Percentiles rank a stretch among this genome's conserved stretches.
phyloP scores from a whole-genome alignment of 2,329 filamentous ascomycete species.

The Fusarium sp. region DNA sequence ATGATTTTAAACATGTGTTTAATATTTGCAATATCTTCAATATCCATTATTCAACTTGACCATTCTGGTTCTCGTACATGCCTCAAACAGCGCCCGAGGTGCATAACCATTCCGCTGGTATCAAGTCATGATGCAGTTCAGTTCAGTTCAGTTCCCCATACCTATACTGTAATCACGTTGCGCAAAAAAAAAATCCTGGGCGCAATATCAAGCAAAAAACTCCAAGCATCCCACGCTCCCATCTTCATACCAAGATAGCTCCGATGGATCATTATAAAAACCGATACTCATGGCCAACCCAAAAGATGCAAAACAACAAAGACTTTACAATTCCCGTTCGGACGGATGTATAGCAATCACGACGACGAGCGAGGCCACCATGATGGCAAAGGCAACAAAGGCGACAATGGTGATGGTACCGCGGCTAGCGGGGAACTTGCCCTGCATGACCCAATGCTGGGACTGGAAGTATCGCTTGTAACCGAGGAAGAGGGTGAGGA shows the following conservation, averaged over 20 bases:
- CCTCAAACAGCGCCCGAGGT: background rate
- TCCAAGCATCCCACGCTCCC: background rate
- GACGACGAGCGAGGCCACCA: constrained; percentile 70
- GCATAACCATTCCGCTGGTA: constrained; percentile 15
- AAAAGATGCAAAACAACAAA: background rate
- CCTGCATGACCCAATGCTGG: constrained; percentile 83
- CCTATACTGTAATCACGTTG: constrained; percentile 15
- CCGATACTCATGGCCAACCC: background rate
- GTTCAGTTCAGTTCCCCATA: background rate
- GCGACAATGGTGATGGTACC: constrained; percentile 80
- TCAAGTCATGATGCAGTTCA: constrained; percentile 32
- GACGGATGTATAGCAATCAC: constrained; percentile 67
- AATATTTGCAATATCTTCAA: background rate
- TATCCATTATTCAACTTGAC: background rate
- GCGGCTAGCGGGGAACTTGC: constrained; percentile 83
- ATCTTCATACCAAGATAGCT: background rate
- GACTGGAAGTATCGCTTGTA: constrained; percentile 83
- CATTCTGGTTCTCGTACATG: background rate
- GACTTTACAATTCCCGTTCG: constrained; percentile 31
- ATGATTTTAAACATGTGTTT: background rate
- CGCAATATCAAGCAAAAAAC: constrained; percentile 4
- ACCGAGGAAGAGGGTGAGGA: constrained; percentile 79
- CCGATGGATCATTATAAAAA: background rate
- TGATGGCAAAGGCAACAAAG: constrained; percentile 72
- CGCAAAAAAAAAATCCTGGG: constrained; percentile 2